Conservation (phyloP, 2,329 filamentous ascomycete species). For the Elsinoe necatrix region DNA sequence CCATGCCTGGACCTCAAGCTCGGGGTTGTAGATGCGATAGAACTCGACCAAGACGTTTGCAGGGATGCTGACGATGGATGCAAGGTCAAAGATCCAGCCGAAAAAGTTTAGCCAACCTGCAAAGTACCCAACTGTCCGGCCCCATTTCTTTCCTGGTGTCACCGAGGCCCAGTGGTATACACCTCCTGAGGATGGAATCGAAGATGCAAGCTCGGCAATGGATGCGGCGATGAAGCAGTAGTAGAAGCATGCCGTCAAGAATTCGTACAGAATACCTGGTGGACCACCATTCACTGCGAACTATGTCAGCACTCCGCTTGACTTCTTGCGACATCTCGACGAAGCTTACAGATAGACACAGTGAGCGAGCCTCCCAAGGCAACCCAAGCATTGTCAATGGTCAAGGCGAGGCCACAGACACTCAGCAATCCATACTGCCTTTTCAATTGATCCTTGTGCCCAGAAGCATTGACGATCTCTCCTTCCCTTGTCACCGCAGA, state of each 20-base stretch:
- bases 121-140: constrained; percentile 31
- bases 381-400: constrained; percentile 58
- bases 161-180: constrained; percentile 32
- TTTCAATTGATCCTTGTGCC: constrained; percentile 54
- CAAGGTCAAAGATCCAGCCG: constrained; percentile 54
- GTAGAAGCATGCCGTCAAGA: constrained; percentile 29
- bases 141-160: constrained; percentile 27
- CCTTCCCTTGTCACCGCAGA: constrained; percentile 30
- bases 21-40: constrained; percentile 52
- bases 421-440: constrained; percentile 54
- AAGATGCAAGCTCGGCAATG: constrained; percentile 27
- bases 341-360: constrained; percentile 40
- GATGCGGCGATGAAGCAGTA: constrained; percentile 31
- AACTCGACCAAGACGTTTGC: constrained; percentile 53
- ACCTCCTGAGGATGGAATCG: constrained; percentile 28
- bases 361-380: constrained; percentile 54
- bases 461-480: constrained; percentile 53
- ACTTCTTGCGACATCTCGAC: neutral
- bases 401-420: constrained; percentile 46
- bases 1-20: constrained; percentile 46
- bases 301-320: constrained; percentile 8
- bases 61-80: constrained; percentile 50
- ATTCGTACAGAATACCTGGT: constrained; percentile 31
- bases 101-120: constrained; percentile 42
- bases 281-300: constrained; percentile 32